Conservation (phyloP, 2,329 filamentous ascomycete genomes). For the Raffaelea arxii region DNA sequence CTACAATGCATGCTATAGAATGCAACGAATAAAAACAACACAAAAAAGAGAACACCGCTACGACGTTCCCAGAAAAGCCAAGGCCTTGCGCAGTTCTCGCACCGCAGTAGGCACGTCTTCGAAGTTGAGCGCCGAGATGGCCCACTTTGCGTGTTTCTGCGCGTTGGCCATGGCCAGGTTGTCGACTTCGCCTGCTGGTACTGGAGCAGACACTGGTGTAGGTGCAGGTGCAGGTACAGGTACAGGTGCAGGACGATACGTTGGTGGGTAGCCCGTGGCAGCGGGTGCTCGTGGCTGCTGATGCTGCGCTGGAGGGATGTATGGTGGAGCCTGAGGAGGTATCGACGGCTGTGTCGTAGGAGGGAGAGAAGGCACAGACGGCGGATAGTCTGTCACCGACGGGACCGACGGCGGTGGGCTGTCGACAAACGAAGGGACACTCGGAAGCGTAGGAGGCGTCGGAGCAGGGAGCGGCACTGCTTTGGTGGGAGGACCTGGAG, state of each 20-base stretch:
- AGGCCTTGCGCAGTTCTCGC: slow-evolving; percentile 67
- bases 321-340: neutral
- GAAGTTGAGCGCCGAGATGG: slow-evolving; percentile 92
- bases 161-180: slow-evolving; percentile 65
- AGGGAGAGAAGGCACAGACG: slow-evolving; percentile 3
- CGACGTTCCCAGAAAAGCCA: slow-evolving; percentile 58
- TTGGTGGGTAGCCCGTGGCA: neutral
- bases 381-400: too few species aligned
- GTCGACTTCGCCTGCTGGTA: slow-evolving; percentile 33
- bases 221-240: slow-evolving; percentile 15
- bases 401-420: too few species aligned
- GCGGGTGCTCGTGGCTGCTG: neutral
- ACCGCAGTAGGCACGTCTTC: slow-evolving; percentile 90
- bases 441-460: slow-evolving; percentile 10
- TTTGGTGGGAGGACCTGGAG: neutral
- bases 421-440: slow-evolving; percentile 4
- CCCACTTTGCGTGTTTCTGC: slow-evolving; percentile 95
- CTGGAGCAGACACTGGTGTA: slow-evolving; percentile 6
- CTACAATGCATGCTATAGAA: too few species aligned
- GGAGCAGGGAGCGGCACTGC: too few species aligned
- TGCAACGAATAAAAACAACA: too few species aligned
- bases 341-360: neutral
- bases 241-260: slow-evolving; percentile 6
- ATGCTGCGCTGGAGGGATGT: neutral
- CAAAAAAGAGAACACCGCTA: too few species aligned